Conservation (phyloP, 2,329 filamentous ascomycete genomes). For the Colletotrichum godetiae region DNA sequence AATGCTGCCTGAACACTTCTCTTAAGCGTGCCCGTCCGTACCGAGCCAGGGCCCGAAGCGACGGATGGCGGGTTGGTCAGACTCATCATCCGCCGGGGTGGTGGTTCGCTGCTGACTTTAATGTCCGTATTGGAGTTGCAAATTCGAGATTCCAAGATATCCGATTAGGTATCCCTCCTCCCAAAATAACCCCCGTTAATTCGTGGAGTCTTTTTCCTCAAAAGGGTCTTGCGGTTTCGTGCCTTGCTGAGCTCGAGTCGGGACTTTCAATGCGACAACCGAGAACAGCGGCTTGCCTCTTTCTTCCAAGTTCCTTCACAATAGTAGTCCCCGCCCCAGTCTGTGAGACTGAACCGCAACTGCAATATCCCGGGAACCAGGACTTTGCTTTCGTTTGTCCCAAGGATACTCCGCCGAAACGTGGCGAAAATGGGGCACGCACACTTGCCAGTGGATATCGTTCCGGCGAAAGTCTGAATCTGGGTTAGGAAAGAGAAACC, state of each 20-base stretch:
- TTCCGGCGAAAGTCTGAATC: conserved; percentile 18
- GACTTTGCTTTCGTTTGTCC: conserved; percentile 5
- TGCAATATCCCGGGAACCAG: conserved; percentile 21
- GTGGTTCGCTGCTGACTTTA: conserved; percentile 16
- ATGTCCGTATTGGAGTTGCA: conserved; percentile 8
- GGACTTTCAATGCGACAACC: background rate
- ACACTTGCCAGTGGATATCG: conserved; percentile 12
- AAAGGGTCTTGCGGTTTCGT: conserved; percentile 3
- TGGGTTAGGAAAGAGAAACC: conserved; percentile 1
- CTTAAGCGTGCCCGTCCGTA: conserved; percentile 59
- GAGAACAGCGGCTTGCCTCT: background rate
- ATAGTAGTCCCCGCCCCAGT: background rate
- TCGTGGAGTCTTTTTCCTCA: background rate
- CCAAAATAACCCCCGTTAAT: conserved; percentile 3
- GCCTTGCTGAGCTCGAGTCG: conserved; percentile 6
- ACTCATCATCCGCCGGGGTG: conserved; percentile 54
- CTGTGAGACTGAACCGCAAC: conserved; percentile 10
- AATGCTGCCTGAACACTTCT: conserved; percentile 70
- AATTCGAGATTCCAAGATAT: conserved; percentile 9
- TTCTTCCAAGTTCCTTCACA: background rate
- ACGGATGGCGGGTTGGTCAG: conserved; percentile 65
- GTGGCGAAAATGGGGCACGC: conserved; percentile 19
- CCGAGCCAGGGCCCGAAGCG: conserved; percentile 60
- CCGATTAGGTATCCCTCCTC: conserved; percentile 1
- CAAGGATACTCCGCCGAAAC: background rate